phyloP scores from a whole-genome alignment of 169 alveolate genomes.

The Eimeria acervulina region DNA sequence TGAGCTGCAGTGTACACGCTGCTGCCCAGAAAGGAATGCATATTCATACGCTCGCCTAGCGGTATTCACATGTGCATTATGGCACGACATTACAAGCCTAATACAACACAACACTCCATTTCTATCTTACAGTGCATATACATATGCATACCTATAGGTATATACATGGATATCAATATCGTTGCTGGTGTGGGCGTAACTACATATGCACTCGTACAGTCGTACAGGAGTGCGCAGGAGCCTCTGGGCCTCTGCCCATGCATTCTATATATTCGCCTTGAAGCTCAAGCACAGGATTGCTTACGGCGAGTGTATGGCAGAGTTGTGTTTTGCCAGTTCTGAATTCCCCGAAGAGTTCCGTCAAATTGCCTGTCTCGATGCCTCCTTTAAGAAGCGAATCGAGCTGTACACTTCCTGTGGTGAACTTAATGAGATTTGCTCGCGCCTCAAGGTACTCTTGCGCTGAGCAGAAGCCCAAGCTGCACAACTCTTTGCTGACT shows the following conservation, averaged over 20 bases:
- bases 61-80: background rate
- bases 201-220: background rate
- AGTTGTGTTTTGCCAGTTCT: constrained; percentile 98
- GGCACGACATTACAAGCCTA: background rate
- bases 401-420: constrained; percentile 97
- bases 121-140: background rate
- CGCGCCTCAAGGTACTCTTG: constrained; percentile 86
- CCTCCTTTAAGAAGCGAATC: constrained; percentile 99
- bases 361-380: constrained; percentile 97
- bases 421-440: constrained; percentile 94
- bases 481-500: constrained; percentile 93
- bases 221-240: too few species aligned
- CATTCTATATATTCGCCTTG: too few species aligned
- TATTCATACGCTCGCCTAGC: background rate
- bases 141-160: background rate
- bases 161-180: too few species aligned
- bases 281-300: background rate
- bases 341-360: constrained; percentile 99
- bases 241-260: background rate
- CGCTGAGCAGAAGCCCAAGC: constrained; percentile 83
- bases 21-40: background rate
- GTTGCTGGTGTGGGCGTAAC: background rate
- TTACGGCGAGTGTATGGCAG: constrained; percentile 96
- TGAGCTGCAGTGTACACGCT: too few species aligned
- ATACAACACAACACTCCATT: background rate